Conservation (phyloP, 139 green algal genomes). For the Marvania coccoides region DNA sequence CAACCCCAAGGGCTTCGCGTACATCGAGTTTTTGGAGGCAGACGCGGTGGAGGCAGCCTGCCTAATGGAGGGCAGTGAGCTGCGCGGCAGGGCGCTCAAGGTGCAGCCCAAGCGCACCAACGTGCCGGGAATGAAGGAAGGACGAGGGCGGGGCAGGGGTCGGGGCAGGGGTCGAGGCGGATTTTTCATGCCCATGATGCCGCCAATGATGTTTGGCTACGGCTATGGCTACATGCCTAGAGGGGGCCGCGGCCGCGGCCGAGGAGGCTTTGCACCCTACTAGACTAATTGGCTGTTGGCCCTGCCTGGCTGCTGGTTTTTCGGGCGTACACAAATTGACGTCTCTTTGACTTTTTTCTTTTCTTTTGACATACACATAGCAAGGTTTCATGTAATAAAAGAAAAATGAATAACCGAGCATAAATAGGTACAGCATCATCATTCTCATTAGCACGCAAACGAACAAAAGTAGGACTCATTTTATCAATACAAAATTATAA, state of each 20-base stretch:
- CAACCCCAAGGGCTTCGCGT: conserved; percentile 93
- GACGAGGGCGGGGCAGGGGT: conserved; percentile 33
- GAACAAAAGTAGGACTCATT: not conserved
- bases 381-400: not conserved
- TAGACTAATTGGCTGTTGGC: not conserved
- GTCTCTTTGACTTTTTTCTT: too few species aligned
- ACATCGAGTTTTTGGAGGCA: conserved; percentile 95
- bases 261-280: conserved; percentile 1
- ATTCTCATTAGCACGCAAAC: not conserved
- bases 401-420: not conserved
- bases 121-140: conserved; percentile 80
- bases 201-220: conserved; percentile 30
- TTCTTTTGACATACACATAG: too few species aligned
- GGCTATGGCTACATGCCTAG: conserved; percentile 6
- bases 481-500: not conserved
- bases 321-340: too few species aligned
- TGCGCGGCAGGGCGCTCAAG: conserved; percentile 76
- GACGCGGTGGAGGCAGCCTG: conserved; percentile 86
- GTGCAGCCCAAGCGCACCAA: conserved; percentile 91
- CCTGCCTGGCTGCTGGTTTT: too few species aligned
- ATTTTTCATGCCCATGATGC: conserved; percentile 29
- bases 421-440: too few species aligned
- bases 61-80: conserved; percentile 71
- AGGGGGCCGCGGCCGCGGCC: conserved; percentile 9
- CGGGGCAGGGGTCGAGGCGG: conserved; percentile 40